Evolutionary conservation across 352 stramenopile species (phyloP), one percentile per base, ranked within the genome.

Genomic region (Bremia lactucae): DNA sequence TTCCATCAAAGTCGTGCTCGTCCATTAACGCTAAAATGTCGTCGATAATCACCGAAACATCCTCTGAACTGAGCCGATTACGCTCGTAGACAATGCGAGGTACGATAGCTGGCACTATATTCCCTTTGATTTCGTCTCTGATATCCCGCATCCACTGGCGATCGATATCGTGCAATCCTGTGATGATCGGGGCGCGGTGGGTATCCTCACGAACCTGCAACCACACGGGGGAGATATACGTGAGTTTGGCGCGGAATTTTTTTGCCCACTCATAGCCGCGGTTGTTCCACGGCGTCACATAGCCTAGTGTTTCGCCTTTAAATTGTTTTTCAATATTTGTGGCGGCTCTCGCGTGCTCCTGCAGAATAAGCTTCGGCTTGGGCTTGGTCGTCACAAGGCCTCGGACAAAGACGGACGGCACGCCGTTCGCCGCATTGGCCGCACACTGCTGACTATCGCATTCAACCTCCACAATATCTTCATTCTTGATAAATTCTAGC

Each of bases 201-300:
- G 37, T 34, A 28, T 83, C 63, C 40, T 83, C 72, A 21, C 70
- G 68, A 15, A 90, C 53, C 39, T 90, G 78, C n/a, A 87, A 62
- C 78, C 78, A 90, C 55, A 88, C 75, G 28, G 78, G 78, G 45
- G 76, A 62, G 25, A 90, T 70, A 46, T 84, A 88, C 21, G 68
- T 72, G 46, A 90, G 79, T 49, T 87, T 87, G 29, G n/a, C n/a
- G 8, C 71, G 66, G 38, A 86, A 90, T 18, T 52, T 33, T 46
- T 74, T 82, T 46, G 75, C 72, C 31, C 67, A 66, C 42, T 86
- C 65, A 50, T 88, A 90, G n/a, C 78, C 78, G 11, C 66, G 68
- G 16, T 41, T 72, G 62, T 90, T 87, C 75, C 78, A 90, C 9
- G 78, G 78, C 2, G 78, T 90, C 45, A 90, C 75, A 46, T 87